phyloP scores from a whole-genome alignment of 306 rosid genomes.

The Pterocarpus santalinus region DNA sequence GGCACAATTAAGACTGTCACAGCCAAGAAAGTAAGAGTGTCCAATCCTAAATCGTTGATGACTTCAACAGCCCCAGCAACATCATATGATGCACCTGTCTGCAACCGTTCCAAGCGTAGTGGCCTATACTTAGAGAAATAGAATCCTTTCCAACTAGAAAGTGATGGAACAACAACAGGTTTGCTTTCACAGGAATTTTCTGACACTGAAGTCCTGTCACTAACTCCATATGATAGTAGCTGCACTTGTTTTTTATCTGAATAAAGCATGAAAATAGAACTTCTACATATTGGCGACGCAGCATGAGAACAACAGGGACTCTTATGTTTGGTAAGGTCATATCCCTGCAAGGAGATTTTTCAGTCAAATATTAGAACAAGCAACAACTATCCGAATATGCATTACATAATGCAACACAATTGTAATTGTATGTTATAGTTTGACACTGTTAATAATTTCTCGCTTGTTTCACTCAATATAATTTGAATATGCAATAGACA shows the following conservation, averaged over 20 bases:
- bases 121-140: slow-evolving; percentile 50
- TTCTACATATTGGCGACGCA: slow-evolving; percentile 49
- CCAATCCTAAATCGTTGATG: slow-evolving; percentile 90
- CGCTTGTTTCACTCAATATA: not conserved
- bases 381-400: slow-evolving; percentile 28
- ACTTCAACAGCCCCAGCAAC: slow-evolving; percentile 84
- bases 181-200: slow-evolving; percentile 48
- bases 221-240: slow-evolving; percentile 43
- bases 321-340: slow-evolving; percentile 44
- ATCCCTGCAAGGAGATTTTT: slow-evolving; percentile 47
- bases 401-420: slow-evolving; percentile 20
- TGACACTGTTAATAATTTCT: not conserved
- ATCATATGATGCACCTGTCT: slow-evolving; percentile 62
- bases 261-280: slow-evolving; percentile 50
- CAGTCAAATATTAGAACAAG: slow-evolving; percentile 15
- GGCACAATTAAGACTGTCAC: slow-evolving; percentile 92
- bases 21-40: slow-evolving; percentile 84
- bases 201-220: slow-evolving; percentile 53
- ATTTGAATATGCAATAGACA: not conserved
- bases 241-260: slow-evolving; percentile 54
- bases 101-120: slow-evolving; percentile 51
- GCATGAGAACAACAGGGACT: slow-evolving; percentile 32
- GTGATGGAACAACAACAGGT: slow-evolving; percentile 45
- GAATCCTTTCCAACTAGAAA: slow-evolving; percentile 50
- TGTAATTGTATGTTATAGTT: not conserved